phyloP scores from a whole-genome alignment of 306 rosid genomes.

The Rosa rugosa region DNA sequence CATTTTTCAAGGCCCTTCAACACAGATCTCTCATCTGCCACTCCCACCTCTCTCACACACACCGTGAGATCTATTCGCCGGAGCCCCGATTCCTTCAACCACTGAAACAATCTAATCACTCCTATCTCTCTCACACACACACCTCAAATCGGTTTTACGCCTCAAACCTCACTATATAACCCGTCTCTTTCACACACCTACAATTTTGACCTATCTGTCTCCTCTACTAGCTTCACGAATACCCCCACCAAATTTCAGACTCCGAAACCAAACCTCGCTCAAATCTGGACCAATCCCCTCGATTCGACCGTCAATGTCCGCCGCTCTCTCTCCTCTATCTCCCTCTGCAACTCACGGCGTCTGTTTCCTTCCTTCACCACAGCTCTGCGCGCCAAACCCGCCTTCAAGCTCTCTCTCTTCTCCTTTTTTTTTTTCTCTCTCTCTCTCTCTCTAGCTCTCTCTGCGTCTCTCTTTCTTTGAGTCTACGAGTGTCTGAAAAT shows the following conservation, averaged over 20 bases:
- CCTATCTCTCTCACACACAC: neutral
- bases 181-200: constrained; percentile 3
- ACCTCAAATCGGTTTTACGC: constrained; percentile 18
- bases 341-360: neutral
- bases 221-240: neutral
- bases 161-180: constrained; percentile 21
- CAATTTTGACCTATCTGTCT: constrained; percentile 8
- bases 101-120: neutral
- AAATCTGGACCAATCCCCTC: constrained; percentile 11
- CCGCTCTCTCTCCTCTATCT: constrained; percentile 8
- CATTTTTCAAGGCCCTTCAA: constrained; percentile 44
- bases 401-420: constrained; percentile 10
- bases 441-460: constrained; percentile 8
- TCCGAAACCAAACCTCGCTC: neutral
- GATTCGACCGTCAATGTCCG: constrained; percentile 11
- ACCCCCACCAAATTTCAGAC: neutral
- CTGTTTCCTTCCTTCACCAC: neutral
- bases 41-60: constrained; percentile 9
- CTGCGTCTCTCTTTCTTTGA: constrained; percentile 4
- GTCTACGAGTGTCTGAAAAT: constrained; percentile 36
- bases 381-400: neutral
- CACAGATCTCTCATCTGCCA: constrained; percentile 67
- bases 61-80: neutral
- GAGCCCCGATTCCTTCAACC: neutral
- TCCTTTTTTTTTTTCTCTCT: neutral